Evolutionary conservation across 768 basidiomycete species (phyloP).

Genomic region (Leccinum pellstonianum): DNA sequence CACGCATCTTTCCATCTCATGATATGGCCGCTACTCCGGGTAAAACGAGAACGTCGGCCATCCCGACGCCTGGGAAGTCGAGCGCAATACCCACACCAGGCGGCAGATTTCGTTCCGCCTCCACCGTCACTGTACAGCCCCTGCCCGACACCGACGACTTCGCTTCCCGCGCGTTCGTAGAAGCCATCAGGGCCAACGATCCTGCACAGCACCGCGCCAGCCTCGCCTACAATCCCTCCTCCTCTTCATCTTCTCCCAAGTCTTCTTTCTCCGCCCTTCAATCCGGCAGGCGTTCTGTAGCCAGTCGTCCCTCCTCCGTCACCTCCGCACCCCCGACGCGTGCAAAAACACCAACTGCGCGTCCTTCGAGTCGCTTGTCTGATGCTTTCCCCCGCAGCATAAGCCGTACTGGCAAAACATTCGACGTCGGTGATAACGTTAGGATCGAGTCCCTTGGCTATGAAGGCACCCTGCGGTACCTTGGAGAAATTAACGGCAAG

Average conservation of each 20-base stretch:
- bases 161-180: conserved; percentile 70
- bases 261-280: conserved; percentile 40
- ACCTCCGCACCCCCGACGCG: conserved; percentile 50
- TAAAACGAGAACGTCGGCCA: conserved; percentile 40
- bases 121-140: conserved; percentile 42
- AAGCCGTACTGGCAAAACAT: conserved; percentile 45
- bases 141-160: conserved; percentile 47
- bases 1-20: background rate
- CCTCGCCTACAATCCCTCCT: conserved; percentile 38
- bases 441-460: conserved; percentile 85
- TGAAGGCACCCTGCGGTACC: conserved; percentile 77
- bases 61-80: conserved; percentile 48
- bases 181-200: conserved; percentile 79
- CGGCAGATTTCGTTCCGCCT: conserved; percentile 64
- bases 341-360: conserved; percentile 54
- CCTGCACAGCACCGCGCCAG: conserved; percentile 65
- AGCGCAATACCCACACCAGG: conserved; percentile 65
- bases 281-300: conserved; percentile 43
- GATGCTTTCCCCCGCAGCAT: conserved; percentile 51
- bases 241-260: conserved; percentile 49
- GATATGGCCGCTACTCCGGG: conserved; percentile 37
- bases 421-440: conserved; percentile 79
- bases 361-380: conserved; percentile 67
- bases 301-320: conserved; percentile 61
- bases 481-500: conserved; percentile 89